Evolutionary conservation across 441 rosid species (phyloP), one percentile per base, ranked within the genome.

Genomic region (Gossypium schwendimanii): DNA sequence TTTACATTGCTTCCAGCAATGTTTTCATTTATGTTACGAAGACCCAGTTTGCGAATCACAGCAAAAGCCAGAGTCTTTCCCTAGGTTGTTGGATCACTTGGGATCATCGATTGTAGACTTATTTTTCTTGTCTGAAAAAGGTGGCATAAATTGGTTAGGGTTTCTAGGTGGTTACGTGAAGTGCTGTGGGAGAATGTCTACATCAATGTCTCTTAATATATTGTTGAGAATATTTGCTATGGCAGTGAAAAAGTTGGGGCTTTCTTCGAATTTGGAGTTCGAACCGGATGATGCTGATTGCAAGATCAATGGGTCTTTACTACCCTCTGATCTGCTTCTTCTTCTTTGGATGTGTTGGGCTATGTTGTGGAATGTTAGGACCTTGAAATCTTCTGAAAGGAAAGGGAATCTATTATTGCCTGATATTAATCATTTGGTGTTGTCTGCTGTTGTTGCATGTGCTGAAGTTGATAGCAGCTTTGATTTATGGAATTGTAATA

Each of bases 261-360:
- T 73, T 83, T 65, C 85, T 71, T 62, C 81, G 47, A 86, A 84
- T 73, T 73, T 95, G 62, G 90, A 87, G 80, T 88, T 88, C 44
- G 96, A 91, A 75, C 81, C 83, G 24, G 84, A 65, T 44, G 98
- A 78, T 74, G 73, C 73, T 77, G 95, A 90, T 78, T 79, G 89
- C 75, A 91, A 89, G 83, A 83, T 88, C 11, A 78, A 75, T 28
- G 97, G 99, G 28, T 79, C 60, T 65, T 76, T 95, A 23, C 53
- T 74, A 39, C 85, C 91, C 0, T 10, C 15, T 2, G 91, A 91
- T 70, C 79, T 88, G 75, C 76, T 81, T 71, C 49, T 86, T 76
- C 84, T 95, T 78, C 84, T 91, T 2, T 87, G 86, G 87, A 62
- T 87, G 79, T 89, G 93, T 78, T 95, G 98, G 99, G 71, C 90